Evolutionary conservation across 768 basidiomycete genomes (phyloP).

Genomic region (Mycena maculata): DNA sequence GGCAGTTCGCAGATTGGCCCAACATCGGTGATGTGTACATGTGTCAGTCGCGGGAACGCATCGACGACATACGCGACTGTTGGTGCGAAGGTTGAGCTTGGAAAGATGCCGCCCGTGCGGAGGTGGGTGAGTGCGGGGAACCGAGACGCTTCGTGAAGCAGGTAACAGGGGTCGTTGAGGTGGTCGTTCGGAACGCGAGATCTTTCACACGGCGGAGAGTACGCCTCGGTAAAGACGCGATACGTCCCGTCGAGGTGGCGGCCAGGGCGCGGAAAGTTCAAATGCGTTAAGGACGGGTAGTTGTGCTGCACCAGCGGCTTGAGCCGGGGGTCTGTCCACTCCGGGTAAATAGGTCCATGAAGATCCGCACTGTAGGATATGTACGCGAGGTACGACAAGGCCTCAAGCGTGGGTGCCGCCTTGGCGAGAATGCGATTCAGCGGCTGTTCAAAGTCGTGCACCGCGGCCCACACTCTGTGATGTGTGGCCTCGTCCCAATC

Average conservation of each 20-base stretch:
- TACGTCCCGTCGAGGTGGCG: conserved; percentile 5
- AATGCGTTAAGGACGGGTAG: conserved; percentile 14
- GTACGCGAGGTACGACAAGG: conserved; percentile 16
- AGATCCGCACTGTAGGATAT: background rate
- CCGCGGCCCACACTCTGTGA: background rate
- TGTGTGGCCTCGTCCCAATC: background rate
- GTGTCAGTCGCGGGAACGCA: conserved; percentile 5
- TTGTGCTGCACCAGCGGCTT: conserved; percentile 6
- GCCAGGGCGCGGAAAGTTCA: background rate
- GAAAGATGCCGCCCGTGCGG: background rate
- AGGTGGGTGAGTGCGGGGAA: conserved; percentile 12
- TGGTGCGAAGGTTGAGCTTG: too few species aligned
- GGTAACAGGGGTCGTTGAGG: background rate
- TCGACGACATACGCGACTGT: background rate
- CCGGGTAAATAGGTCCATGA: background rate
- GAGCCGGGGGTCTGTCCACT: conserved; percentile 18
- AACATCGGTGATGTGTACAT: conserved; percentile 2
- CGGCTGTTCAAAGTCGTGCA: conserved; percentile 10
- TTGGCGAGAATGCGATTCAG: conserved; percentile 12
- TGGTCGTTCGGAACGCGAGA: background rate
- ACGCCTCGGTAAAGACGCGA: background rate
- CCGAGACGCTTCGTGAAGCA: background rate
- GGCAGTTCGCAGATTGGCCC: background rate
- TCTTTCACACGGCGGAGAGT: too few species aligned
- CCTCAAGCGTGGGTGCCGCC: conserved; percentile 7